Percentiles rank a stretch among this genome's conserved stretches.
Evolutionary conservation across 2,329 filamentous ascomycete species (phyloP).

Genomic region (Aspergillus pseudoglaucus): DNA sequence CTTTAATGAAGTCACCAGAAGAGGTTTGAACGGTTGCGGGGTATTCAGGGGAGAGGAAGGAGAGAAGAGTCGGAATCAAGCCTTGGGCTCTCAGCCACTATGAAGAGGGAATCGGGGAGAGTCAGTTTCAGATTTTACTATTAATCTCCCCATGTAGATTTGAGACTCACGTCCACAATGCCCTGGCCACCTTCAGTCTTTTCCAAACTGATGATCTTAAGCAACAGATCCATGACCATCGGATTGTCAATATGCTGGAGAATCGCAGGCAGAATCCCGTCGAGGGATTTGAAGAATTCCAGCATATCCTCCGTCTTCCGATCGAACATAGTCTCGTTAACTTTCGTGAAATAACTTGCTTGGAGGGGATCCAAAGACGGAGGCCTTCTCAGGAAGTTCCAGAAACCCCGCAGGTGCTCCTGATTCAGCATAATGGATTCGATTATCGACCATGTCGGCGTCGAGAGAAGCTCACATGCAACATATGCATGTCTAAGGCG

Average conservation of each 20-base stretch:
- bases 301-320: constrained; percentile 99
- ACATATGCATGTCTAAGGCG: constrained; percentile 91
- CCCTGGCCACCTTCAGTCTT: constrained; percentile 86
- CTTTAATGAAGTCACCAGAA: constrained; percentile 94
- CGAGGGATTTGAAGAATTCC: constrained; percentile 74
- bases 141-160: too few species aligned
- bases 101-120: background rate
- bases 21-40: constrained; percentile 90
- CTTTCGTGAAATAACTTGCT: constrained; percentile 96
- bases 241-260: constrained; percentile 92
- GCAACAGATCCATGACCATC: constrained; percentile 93
- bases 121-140: too few species aligned
- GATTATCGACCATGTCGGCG: constrained; percentile 94
- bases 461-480: constrained; percentile 86
- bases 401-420: constrained; percentile 72
- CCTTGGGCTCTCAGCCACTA: constrained; percentile 89
- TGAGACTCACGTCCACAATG: constrained; percentile 71
- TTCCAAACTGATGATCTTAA: constrained; percentile 96
- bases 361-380: constrained; percentile 85
- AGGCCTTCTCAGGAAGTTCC: constrained; percentile 79
- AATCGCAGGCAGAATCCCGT: constrained; percentile 75
- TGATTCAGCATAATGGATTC: constrained; percentile 86
- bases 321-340: constrained; percentile 95
- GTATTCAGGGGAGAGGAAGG: constrained; percentile 78
- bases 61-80: constrained; percentile 77